Percentiles rank a stretch among this genome's conserved stretches.
phyloP scores from a whole-genome alignment of 2,329 filamentous ascomycete species.

The Pseudocercospora musae region DNA sequence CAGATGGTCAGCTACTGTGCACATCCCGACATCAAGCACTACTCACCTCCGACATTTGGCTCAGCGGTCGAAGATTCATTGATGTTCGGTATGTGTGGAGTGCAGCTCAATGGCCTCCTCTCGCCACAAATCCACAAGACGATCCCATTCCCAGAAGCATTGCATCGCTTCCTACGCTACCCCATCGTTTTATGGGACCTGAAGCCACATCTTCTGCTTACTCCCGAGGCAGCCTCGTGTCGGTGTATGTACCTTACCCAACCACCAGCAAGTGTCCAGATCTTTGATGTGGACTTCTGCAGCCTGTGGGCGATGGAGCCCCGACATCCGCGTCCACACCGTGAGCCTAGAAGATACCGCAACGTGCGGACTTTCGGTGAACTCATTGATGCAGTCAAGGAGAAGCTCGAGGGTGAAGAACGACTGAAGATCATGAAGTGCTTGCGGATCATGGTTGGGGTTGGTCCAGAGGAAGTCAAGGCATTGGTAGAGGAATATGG shows the following conservation, averaged over 20 bases:
- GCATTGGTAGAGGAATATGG: background rate
- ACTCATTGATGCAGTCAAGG: background rate
- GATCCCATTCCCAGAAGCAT: background rate
- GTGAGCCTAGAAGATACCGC: background rate
- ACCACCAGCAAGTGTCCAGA: background rate
- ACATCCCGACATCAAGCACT: too few species aligned
- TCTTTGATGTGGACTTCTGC: background rate
- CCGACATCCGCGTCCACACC: background rate
- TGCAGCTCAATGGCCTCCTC: background rate
- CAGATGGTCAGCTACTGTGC: too few species aligned
- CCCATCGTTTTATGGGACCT: background rate
- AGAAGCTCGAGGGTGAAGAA: background rate
- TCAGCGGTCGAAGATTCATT: too few species aligned
- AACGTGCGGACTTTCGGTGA: background rate
- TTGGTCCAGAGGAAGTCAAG: background rate
- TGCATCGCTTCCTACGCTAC: background rate
- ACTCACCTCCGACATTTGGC: too few species aligned
- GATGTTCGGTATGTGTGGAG: too few species aligned
- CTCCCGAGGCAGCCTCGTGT: background rate
- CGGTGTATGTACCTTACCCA: conserved; percentile 1
- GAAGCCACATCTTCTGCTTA: background rate
- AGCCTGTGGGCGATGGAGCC: background rate
- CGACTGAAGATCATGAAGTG: background rate
- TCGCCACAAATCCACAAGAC: background rate
- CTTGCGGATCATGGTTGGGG: background rate